Evolutionary conservation across 169 alveolate species (phyloP), one percentile per base, ranked within the genome.

Genomic region (Cyclospora cayetanensis): DNA sequence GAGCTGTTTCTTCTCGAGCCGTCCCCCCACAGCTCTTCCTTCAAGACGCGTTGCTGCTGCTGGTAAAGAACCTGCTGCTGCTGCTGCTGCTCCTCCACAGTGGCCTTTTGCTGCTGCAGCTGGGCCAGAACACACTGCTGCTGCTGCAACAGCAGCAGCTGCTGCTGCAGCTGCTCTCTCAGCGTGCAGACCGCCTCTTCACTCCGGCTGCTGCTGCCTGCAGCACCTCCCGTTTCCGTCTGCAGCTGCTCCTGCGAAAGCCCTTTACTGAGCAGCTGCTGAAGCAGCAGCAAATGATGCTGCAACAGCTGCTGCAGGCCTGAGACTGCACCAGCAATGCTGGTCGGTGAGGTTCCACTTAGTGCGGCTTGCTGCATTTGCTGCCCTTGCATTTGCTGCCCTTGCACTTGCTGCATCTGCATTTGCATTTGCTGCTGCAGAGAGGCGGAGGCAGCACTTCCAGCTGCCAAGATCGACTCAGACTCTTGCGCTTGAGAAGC

Each of bases 301-400:
- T 55, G 70, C 70, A 55, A 31, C 70, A 55, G 70, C 70, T 55
- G 70, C 70, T 55, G 70, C 70, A 55, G 15, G 15, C 70, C 70
- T 4, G 70, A 55, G 20, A 55, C 70, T 55, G 70, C 70, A 55
- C 35, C 70, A 55, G 70, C 70, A 11, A 55, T 55, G 70, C 70
- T 55, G 3, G 70, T n/a, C 3, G 70, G 25, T 25, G 70, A 31
- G 3, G 70, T 31, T 31, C 70, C 70, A 5, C 29, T 55, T 31
- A 15, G 35, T 4, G 7, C n/a, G 70, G 70, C 70, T 3, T 15
- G 70, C 70, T 55, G 29, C 70, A n/a, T 25, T 31, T 55, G 70
- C 70, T 55, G 70, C 70, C n/a, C 35, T 31, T 55, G 70, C 70
- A 55, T 25, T 11, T 55, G 70, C 70, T 55, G 70, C 70, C n/a